Percentiles rank a stretch among this genome's conserved stretches.
phyloP scores from a whole-genome alignment of 768 basidiomycete genomes.

The Kondoa malvinella region DNA sequence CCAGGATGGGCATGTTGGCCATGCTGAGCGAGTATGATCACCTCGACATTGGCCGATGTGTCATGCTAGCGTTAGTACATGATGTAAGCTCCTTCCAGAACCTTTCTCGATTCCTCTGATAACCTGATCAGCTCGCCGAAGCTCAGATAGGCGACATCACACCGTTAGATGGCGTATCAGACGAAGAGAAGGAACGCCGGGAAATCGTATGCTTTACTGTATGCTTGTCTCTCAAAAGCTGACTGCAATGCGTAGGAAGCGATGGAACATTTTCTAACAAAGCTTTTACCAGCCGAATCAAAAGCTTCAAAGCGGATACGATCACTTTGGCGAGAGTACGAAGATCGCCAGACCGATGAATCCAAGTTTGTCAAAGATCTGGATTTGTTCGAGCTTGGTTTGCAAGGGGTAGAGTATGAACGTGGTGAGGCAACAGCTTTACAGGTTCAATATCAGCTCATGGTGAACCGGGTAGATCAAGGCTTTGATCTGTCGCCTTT shows the following conservation, averaged over 20 bases:
- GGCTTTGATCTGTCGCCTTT: background rate
- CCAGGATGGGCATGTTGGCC: background rate
- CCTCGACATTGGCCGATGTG: background rate
- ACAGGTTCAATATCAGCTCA: too few species aligned
- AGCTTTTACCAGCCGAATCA: background rate
- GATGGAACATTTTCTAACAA: background rate
- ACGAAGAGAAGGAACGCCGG: background rate
- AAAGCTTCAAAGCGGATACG: background rate
- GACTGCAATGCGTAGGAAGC: background rate
- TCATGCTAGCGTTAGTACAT: background rate
- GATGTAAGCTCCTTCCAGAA: background rate
- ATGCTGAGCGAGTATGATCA: background rate
- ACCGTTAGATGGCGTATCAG: background rate
- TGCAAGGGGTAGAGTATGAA: conserved; percentile 45
- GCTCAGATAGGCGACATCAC: background rate
- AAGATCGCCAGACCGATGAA: conserved; percentile 39
- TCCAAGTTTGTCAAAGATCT: conserved; percentile 81
- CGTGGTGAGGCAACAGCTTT: too few species aligned
- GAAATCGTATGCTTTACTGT: background rate
- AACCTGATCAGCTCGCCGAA: background rate
- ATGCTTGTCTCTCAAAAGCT: background rate
- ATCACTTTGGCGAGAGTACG: background rate
- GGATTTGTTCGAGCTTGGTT: conserved; percentile 72
- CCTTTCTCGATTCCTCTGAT: background rate
- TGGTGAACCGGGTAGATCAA: too few species aligned